Evolutionary conservation across 352 stramenopile genomes (phyloP).

Genomic region (Globisporangium sylvaticum): DNA sequence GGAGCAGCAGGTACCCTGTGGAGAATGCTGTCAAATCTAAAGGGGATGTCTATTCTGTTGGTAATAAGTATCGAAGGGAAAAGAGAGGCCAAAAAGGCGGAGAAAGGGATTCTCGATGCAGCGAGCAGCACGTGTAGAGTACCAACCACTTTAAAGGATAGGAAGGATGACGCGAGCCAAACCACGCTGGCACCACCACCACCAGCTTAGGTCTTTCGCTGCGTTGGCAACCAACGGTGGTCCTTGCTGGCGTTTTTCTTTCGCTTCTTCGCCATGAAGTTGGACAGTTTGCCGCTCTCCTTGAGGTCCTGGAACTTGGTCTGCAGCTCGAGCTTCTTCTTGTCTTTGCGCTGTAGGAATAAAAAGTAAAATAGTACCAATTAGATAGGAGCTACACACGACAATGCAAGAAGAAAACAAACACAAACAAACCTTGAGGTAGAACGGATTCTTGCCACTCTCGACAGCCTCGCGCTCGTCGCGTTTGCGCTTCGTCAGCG

Average conservation of each 20-base stretch:
- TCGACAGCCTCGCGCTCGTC: slow-evolving; percentile 88
- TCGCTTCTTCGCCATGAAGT: slow-evolving; percentile 92
- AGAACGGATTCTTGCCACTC: slow-evolving; percentile 88
- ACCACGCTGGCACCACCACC: neutral
- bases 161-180: neutral
- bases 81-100: neutral
- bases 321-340: slow-evolving; percentile 88
- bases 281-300: slow-evolving; percentile 84
- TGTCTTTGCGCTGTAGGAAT: slow-evolving; percentile 79
- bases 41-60: slow-evolving; percentile 12
- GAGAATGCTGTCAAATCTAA: neutral
- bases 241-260: slow-evolving; percentile 94
- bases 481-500: slow-evolving; percentile 75
- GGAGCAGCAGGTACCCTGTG: neutral
- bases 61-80: neutral
- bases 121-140: neutral
- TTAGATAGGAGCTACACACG: slow-evolving; percentile 1
- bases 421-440: slow-evolving; percentile 63
- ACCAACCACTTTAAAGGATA: neutral
- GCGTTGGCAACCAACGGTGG: slow-evolving; percentile 86
- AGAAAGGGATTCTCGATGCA: neutral
- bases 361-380: neutral
- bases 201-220: slow-evolving; percentile 48
- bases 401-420: neutral
- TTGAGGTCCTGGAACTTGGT: slow-evolving; percentile 90